These are phyloP conservation scores for Trichoderma breve DNA, from an alignment of 2,329 filamentous ascomycete genomes.

Conservation along the genomic window DNA sequence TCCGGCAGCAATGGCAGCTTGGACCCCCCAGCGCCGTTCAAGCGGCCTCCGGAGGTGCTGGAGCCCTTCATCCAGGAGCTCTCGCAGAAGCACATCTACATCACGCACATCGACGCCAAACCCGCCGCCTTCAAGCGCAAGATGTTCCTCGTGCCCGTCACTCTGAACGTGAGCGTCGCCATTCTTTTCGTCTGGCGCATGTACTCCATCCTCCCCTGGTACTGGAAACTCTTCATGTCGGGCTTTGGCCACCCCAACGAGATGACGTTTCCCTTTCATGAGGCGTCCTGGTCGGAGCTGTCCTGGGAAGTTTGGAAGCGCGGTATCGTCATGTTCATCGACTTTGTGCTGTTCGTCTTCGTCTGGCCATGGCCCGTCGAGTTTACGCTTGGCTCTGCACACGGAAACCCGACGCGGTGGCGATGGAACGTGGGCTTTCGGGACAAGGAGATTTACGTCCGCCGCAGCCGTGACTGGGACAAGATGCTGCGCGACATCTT, in stretches of 20 bases:
- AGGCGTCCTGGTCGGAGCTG: conserved; percentile 57
- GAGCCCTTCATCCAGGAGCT: conserved; percentile 65
- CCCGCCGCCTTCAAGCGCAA: conserved; percentile 71
- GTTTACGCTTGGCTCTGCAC: conserved; percentile 61
- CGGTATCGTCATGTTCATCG: conserved; percentile 65
- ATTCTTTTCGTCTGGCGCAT: conserved; percentile 65
- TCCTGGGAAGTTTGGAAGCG: conserved; percentile 57
- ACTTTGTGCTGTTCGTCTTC: conserved; percentile 67
- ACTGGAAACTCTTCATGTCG: conserved; percentile 64
- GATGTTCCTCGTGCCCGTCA: conserved; percentile 75
- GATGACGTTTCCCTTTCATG: conserved; percentile 60
- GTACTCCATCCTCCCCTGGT: conserved; percentile 68
- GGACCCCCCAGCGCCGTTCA: conserved; percentile 63
- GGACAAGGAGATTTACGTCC: conserved; percentile 76
- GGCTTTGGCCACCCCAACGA: conserved; percentile 65
- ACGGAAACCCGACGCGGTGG: conserved; percentile 68
- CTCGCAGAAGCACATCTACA: conserved; percentile 70
- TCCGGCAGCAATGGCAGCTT: conserved; percentile 30
- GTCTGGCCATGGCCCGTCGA: conserved; percentile 72
- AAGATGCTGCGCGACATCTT: conserved; percentile 55
- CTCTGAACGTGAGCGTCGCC: conserved; percentile 70
- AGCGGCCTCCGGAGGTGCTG: conserved; percentile 60
- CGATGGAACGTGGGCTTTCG: conserved; percentile 72
- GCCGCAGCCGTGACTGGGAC: conserved; percentile 74
- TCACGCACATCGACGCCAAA: conserved; percentile 77